phyloP scores from a whole-genome alignment of 306 rosid genomes.

The Albizia julibrissin region DNA sequence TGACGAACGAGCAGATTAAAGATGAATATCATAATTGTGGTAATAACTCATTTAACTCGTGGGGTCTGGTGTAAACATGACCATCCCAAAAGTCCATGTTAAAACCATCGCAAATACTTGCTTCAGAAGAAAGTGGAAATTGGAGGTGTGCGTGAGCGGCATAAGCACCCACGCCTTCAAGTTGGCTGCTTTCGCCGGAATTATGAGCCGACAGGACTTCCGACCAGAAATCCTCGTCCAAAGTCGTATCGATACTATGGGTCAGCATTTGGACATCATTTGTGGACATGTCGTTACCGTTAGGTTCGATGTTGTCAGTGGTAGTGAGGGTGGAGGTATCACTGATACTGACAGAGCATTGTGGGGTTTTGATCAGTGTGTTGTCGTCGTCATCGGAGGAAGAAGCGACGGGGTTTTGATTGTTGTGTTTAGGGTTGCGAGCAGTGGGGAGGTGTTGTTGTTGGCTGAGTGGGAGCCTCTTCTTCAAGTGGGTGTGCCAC shows the following conservation, averaged over 20 bases:
- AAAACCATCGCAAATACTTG: constrained; percentile 4
- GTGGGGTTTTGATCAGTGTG: not conserved
- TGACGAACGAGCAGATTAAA: not conserved
- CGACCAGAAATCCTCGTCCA: constrained; percentile 64
- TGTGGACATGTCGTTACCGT: not conserved
- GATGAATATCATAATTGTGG: constrained; percentile 9
- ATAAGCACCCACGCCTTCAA: not conserved
- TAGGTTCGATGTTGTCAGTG: not conserved
- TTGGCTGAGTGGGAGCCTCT: constrained; percentile 40
- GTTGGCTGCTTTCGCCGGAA: not conserved
- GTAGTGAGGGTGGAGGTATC: constrained; percentile 41
- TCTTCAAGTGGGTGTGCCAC: constrained; percentile 82
- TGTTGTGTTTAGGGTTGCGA: constrained; percentile 17
- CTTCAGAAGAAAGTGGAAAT: constrained; percentile 32
- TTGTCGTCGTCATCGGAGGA: not conserved
- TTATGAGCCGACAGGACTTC: constrained; percentile 49
- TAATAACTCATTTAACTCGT: constrained; percentile 35
- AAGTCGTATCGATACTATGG: not conserved
- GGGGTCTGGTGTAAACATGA: constrained; percentile 41
- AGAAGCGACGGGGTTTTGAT: not conserved
- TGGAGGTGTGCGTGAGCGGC: not conserved
- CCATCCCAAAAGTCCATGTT: constrained; percentile 58
- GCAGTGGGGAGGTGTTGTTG: not conserved
- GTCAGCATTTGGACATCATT: not conserved
- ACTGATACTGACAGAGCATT: constrained; percentile 40